Conservation (phyloP, 2,329 filamentous ascomycete genomes). For the Trichothecium sympodiale region DNA sequence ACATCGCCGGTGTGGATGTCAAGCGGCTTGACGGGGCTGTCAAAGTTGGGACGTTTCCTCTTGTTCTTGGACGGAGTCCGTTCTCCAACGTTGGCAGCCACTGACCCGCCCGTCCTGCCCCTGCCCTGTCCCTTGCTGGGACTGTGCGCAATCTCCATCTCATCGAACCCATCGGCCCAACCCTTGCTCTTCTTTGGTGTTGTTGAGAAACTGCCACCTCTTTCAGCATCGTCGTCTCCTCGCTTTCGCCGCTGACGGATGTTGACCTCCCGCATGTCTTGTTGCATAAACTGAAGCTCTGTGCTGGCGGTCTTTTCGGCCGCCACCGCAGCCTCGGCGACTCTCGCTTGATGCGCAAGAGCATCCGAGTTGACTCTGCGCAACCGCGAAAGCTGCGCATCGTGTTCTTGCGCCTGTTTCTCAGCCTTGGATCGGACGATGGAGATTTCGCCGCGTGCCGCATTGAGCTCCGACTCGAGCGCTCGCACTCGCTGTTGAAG, state of each 20-base stretch:
- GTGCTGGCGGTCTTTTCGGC: constrained; percentile 56
- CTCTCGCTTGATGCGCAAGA: constrained; percentile 49
- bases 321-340: constrained; percentile 52
- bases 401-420: constrained; percentile 49
- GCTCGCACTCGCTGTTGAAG: constrained; percentile 41
- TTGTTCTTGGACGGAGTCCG: constrained; percentile 58
- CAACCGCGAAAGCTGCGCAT: constrained; percentile 49
- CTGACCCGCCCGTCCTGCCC: constrained; percentile 27
- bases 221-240: constrained; percentile 1
- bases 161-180: constrained; percentile 68
- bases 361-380: constrained; percentile 55
- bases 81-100: constrained; percentile 34
- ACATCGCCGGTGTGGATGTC: constrained; percentile 37
- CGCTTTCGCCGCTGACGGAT: constrained; percentile 38
- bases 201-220: constrained; percentile 16
- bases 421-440: constrained; percentile 64
- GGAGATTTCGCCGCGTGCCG: constrained; percentile 60
- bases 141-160: constrained; percentile 45
- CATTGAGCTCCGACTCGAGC: constrained; percentile 44
- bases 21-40: constrained; percentile 55
- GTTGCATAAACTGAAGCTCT: constrained; percentile 61
- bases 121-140: constrained; percentile 38
- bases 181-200: constrained; percentile 51
- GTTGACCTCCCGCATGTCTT: constrained; percentile 54
- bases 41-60: constrained; percentile 53